These are phyloP conservation scores for Sordaria brevicollis DNA, from an alignment of 495 filamentous ascomycete genomes.

Conservation along the genomic window DNA sequence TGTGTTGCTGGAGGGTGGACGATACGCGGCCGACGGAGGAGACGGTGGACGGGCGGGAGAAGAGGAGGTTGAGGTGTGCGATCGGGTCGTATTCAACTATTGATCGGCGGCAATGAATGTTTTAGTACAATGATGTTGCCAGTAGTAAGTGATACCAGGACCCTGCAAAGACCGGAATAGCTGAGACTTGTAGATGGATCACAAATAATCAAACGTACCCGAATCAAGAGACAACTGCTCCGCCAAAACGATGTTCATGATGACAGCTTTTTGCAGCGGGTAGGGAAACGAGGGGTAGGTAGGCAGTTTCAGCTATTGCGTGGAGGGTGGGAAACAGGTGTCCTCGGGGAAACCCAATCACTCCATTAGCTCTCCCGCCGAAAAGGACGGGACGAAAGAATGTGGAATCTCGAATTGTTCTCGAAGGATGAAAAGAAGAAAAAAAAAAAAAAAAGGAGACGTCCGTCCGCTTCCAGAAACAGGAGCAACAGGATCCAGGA, in stretches of 20 bases:
- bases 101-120: slow-evolving; percentile 9
- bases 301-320: neutral
- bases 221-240: slow-evolving; percentile 39
- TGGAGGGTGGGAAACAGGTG: neutral
- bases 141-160: neutral
- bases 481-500: neutral
- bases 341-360: neutral
- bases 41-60: slow-evolving; percentile 83
- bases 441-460: neutral
- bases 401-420: neutral
- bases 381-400: neutral
- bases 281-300: neutral
- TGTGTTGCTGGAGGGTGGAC: slow-evolving; percentile 58
- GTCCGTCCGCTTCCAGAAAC: neutral
- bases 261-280: neutral
- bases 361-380: neutral
- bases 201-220: slow-evolving; percentile 27
- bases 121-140: neutral
- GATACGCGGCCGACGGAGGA: slow-evolving; percentile 65
- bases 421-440: too few relatives aligned
- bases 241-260: slow-evolving; percentile 36
- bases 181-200: neutral
- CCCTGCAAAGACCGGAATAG: neutral
- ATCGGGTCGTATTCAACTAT: slow-evolving; percentile 90
- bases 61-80: slow-evolving; percentile 85